These are phyloP conservation scores for Torulaspora maleeae DNA, from an alignment of 805 yeast species.

Conservation along the genomic window DNA sequence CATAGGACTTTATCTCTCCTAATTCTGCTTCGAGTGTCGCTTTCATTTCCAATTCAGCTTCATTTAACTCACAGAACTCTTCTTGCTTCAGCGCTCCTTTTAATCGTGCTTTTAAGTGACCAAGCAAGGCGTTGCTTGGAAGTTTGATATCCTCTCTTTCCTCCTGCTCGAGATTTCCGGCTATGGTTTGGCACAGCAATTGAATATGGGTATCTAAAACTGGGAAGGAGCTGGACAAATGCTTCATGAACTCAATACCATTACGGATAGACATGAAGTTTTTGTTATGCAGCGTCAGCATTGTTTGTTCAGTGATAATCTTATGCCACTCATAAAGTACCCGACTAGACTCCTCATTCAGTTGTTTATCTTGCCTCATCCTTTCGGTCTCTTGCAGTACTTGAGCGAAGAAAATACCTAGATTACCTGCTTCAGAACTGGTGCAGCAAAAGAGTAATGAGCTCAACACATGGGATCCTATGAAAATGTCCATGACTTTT, in stretches of 20 bases:
- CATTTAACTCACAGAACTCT: conserved; percentile 49
- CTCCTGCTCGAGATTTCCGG: conserved; percentile 48
- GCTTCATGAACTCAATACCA: conserved; percentile 70
- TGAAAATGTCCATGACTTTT: conserved; percentile 42
- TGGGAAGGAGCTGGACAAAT: conserved; percentile 60
- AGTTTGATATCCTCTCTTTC: conserved; percentile 74
- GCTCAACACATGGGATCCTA: conserved; percentile 46
- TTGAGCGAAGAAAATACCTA: conserved; percentile 68
- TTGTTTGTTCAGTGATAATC: conserved; percentile 37
- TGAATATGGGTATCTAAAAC: conserved; percentile 62
- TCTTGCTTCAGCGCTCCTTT: conserved; percentile 48
- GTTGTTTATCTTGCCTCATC: conserved; percentile 39
- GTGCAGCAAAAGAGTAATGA: conserved; percentile 67
- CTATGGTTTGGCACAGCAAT: conserved; percentile 43
- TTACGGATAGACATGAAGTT: conserved; percentile 79
- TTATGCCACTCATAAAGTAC: conserved; percentile 53
- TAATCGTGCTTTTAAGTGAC: conserved; percentile 55
- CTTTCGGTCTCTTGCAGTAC: conserved; percentile 45
- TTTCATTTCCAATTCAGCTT: conserved; percentile 17
- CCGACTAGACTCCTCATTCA: conserved; percentile 33
- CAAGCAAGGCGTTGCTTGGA: conserved; percentile 67
- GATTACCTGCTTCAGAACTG: conserved; percentile 71
- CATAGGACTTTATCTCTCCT: conserved; percentile 22
- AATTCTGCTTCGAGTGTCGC: conserved; percentile 15
- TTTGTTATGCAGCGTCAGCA: conserved; percentile 23